Evolutionary conservation across 73 alveolate genomes (phyloP).

Genomic region (Tetrahymena malaccensis): DNA sequence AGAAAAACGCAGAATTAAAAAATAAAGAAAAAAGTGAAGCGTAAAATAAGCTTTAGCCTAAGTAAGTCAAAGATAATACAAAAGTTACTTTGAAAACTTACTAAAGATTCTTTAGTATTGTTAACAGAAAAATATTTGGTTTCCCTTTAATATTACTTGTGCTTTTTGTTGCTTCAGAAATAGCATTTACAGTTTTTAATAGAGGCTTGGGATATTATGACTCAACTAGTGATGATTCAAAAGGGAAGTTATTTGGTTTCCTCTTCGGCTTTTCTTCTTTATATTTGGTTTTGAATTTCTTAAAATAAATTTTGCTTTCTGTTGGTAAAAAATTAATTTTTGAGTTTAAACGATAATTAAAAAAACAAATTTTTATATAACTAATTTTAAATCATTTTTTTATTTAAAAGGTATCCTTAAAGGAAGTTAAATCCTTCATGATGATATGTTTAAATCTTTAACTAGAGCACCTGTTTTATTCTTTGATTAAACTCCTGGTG

Average conservation of each 20-base stretch:
- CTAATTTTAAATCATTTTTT: too few species aligned
- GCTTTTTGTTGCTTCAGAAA: background rate
- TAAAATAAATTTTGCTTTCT: background rate
- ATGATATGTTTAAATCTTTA: slow-evolving; percentile 10
- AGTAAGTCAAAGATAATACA: background rate
- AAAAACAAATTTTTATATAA: too few species aligned
- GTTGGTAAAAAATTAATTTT: background rate
- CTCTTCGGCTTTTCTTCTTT: background rate
- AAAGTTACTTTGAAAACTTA: background rate
- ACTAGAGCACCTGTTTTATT: slow-evolving; percentile 6
- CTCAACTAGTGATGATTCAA: background rate
- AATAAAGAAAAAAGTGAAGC: background rate
- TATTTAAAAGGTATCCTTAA: background rate
- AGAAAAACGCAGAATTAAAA: background rate
- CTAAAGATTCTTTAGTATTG: background rate
- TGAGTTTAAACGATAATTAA: too few species aligned
- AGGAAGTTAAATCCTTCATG: background rate
- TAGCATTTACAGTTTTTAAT: background rate
- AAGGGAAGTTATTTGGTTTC: background rate
- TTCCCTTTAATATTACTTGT: background rate
- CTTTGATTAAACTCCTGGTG: slow-evolving; percentile 16
- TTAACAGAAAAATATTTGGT: background rate
- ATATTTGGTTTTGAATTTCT: background rate
- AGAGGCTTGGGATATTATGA: background rate
- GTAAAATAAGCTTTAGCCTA: background rate